Percentiles rank a stretch among this genome's conserved stretches.
phyloP scores from a whole-genome alignment of 208 protist species.

The Crithidia brevicula region DNA sequence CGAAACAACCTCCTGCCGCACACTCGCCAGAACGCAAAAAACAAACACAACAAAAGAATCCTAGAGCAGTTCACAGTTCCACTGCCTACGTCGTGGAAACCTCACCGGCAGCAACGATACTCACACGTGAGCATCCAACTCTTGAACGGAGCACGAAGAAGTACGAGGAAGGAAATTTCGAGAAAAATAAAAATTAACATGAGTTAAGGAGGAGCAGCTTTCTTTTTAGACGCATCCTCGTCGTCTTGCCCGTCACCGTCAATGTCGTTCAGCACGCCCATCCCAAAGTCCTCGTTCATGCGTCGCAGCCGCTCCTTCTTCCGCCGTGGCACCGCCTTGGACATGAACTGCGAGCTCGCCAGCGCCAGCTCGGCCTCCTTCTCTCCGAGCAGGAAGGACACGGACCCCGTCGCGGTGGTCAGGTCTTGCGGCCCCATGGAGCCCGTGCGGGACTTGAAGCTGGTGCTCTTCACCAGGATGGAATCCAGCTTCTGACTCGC shows the following conservation, averaged over 20 bases:
- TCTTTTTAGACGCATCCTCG: background rate
- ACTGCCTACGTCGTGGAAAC: too few species aligned
- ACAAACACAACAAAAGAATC: too few species aligned
- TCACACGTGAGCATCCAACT: too few species aligned
- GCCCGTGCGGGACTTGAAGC: slow-evolving; percentile 17
- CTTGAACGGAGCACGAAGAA: too few species aligned
- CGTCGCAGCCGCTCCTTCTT: background rate
- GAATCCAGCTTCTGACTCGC: background rate
- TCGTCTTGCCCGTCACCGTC: background rate
- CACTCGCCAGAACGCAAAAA: too few species aligned
- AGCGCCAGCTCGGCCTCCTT: slow-evolving; percentile 23
- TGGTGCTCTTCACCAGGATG: slow-evolving; percentile 23
- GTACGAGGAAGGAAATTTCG: too few species aligned
- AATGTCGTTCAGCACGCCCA: slow-evolving; percentile 3
- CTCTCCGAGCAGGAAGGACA: slow-evolving; percentile 27
- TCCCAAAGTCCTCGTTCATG: slow-evolving; percentile 11
- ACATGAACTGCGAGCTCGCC: slow-evolving; percentile 24
- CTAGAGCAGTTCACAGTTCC: too few species aligned
- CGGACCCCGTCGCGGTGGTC: slow-evolving; percentile 2
- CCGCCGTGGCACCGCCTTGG: slow-evolving; percentile 18
- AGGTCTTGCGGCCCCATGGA: slow-evolving; percentile 3
- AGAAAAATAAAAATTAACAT: background rate
- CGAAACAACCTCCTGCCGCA: too few species aligned
- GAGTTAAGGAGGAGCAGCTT: background rate
- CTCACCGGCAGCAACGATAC: too few species aligned